A percentile compares a stretch with the other conserved stretches of the same genome.
Conservation (phyloP, 805 yeast species). For the Zygotorulaspora chibaensis region DNA sequence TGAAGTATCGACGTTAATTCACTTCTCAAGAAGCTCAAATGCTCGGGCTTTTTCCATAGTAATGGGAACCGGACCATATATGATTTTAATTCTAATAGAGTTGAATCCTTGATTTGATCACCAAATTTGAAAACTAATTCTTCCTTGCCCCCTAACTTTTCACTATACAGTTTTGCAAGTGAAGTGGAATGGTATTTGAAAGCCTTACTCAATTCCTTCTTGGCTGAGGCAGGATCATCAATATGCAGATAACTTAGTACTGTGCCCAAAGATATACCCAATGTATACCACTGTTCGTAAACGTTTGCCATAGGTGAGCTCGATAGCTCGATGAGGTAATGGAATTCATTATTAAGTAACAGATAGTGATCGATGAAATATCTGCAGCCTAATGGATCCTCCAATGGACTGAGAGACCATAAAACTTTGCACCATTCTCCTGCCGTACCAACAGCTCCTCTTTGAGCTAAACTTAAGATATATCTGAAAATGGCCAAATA, state of each 20-base stretch:
- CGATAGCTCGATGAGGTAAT: slow-evolving; percentile 55
- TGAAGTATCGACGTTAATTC: slow-evolving; percentile 35
- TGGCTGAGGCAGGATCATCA: slow-evolving; percentile 44
- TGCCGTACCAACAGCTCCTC: slow-evolving; percentile 76
- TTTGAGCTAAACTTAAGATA: slow-evolving; percentile 63
- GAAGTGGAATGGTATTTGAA: slow-evolving; percentile 54
- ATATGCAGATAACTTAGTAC: slow-evolving; percentile 57
- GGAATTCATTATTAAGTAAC: slow-evolving; percentile 57
- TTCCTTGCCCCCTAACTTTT: slow-evolving; percentile 25
- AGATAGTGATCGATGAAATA: slow-evolving; percentile 80
- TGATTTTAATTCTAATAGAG: slow-evolving; percentile 46
- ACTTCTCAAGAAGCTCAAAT: slow-evolving; percentile 46
- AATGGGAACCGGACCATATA: slow-evolving; percentile 53
- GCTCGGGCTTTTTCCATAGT: slow-evolving; percentile 49
- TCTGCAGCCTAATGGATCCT: slow-evolving; percentile 82
- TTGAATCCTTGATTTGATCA: slow-evolving; percentile 16
- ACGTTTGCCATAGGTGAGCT: slow-evolving; percentile 53
- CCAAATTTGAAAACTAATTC: slow-evolving; percentile 17
- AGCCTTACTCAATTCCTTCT: slow-evolving; percentile 44
- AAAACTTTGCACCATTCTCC: slow-evolving; percentile 68
- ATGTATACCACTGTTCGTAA: slow-evolving; percentile 65
- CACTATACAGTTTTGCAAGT: slow-evolving; percentile 21
- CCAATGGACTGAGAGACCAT: slow-evolving; percentile 64
- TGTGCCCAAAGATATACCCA: slow-evolving; percentile 63
- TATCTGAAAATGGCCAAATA: slow-evolving; percentile 70